These are phyloP conservation scores for Schizosaccharomyces cryophilus DNA, from an alignment of 805 yeast species.

Conservation along the genomic window DNA sequence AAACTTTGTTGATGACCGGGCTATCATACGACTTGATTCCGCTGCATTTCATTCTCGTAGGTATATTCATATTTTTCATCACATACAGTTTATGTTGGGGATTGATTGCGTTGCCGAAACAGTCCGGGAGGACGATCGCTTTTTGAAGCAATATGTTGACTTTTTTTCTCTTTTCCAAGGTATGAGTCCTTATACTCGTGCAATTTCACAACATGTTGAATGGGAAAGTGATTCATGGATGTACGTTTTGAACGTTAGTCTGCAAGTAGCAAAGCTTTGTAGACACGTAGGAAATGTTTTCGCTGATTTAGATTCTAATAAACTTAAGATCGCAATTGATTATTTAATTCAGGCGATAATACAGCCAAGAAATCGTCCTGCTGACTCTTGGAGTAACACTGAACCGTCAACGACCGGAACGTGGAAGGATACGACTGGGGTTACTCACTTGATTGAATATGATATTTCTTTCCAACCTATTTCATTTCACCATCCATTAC, in stretches of 20 bases:
- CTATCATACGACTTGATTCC: constrained; percentile 4
- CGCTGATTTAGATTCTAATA: constrained; percentile 6
- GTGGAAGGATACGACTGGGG: constrained; percentile 5
- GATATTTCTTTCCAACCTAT: constrained; percentile 25
- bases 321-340: neutral
- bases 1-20: constrained; percentile 16
- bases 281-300: constrained; percentile 15
- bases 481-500: constrained; percentile 61
- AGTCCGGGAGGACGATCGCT: constrained; percentile 21
- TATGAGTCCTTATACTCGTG: constrained; percentile 47
- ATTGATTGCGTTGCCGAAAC: constrained; percentile 33
- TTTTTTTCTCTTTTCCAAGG: constrained; percentile 52
- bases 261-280: constrained; percentile 33
- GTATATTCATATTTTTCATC: constrained; percentile 58
- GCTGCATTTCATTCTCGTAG: constrained; percentile 23
- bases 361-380: constrained; percentile 7
- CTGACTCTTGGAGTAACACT: constrained; percentile 9
- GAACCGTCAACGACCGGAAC: neutral
- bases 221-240: constrained; percentile 73
- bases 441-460: constrained; percentile 15
- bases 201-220: constrained; percentile 60
- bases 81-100: constrained; percentile 51
- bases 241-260: constrained; percentile 39
- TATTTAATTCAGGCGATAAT: constrained; percentile 12
- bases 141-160: constrained; percentile 38